Conservation (phyloP, 768 basidiomycete genomes). For the Xerocomellus intermedius region DNA sequence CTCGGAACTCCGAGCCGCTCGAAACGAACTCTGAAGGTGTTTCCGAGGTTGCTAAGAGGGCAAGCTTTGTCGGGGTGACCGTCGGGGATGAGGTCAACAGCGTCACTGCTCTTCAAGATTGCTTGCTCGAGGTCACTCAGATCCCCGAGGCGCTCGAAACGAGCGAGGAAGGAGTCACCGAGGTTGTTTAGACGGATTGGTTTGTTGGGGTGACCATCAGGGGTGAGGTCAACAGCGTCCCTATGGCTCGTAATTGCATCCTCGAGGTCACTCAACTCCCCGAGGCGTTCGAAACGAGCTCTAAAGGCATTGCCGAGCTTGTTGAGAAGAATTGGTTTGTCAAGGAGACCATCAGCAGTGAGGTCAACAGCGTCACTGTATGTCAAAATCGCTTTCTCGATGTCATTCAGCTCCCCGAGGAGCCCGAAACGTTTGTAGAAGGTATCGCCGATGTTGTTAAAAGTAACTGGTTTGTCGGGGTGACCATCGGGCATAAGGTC, state of each 20-base stretch:
- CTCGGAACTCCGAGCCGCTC: not conserved
- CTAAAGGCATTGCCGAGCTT: too few relatives aligned
- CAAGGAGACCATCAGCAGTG: not conserved
- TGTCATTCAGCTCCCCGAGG: not conserved
- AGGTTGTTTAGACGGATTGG: not conserved
- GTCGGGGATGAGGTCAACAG: not conserved
- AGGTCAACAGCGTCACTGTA: not conserved
- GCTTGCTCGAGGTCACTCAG: not conserved
- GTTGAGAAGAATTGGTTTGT: not conserved
- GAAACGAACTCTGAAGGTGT: not conserved
- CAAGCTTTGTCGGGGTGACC: not conserved
- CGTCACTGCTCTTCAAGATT: not conserved
- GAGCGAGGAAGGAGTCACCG: not conserved
- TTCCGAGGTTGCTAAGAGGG: not conserved
- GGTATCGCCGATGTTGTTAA: not conserved
- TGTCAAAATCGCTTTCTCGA: not conserved
- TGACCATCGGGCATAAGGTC: not conserved
- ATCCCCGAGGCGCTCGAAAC: not conserved
- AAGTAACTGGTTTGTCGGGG: not conserved
- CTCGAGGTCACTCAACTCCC: not conserved
- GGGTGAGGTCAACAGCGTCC: not conserved
- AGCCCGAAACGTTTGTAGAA: not conserved
- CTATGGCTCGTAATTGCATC: not conserved
- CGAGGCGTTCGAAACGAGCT: not conserved
- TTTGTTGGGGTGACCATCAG: not conserved